Percentiles rank a stretch among this genome's conserved stretches.
These are phyloP conservation scores for Tilletiaria anomala DNA, from an alignment of 1,284 basidiomycete genomes.

Conservation along the genomic window DNA sequence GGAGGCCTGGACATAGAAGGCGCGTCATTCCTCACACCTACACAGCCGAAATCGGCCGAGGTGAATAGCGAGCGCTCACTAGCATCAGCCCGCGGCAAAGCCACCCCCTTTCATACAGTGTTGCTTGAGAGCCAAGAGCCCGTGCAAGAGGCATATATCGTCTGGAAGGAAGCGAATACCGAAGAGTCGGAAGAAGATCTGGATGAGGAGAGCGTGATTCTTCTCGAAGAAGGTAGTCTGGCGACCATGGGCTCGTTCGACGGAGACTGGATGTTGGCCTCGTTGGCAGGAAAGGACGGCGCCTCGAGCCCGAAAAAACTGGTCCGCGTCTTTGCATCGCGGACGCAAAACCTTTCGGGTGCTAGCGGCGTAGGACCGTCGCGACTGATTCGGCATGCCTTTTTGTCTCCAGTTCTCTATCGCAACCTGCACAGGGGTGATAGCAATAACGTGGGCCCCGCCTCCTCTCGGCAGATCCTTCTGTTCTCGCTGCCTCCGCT, in stretches of 20 bases:
- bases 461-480: not conserved
- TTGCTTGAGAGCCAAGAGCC: not conserved
- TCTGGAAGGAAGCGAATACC: not conserved
- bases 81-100: not conserved
- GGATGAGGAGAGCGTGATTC: slow-evolving; percentile 22
- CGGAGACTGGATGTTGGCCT: slow-evolving; percentile 86
- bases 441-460: no score
- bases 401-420: not conserved
- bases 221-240: slow-evolving; percentile 45
- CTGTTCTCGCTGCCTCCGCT: not conserved
- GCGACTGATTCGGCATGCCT: not conserved
- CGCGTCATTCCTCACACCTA: not conserved
- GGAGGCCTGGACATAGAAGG: no score
- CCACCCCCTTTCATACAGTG: not conserved
- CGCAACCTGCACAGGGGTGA: not conserved
- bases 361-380: no score
- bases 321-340: not conserved
- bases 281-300: no score
- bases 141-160: slow-evolving; percentile 6
- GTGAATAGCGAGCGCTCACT: not conserved
- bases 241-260: slow-evolving; percentile 60
- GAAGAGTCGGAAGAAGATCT: slow-evolving; percentile 10
- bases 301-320: not conserved
- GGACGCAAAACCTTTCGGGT: no score
- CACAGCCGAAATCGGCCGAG: not conserved